A percentile compares a stretch with the other conserved stretches of the same genome.
phyloP scores from a whole-genome alignment of 2,329 filamentous ascomycete species.

The Penicillium rolfsii region DNA sequence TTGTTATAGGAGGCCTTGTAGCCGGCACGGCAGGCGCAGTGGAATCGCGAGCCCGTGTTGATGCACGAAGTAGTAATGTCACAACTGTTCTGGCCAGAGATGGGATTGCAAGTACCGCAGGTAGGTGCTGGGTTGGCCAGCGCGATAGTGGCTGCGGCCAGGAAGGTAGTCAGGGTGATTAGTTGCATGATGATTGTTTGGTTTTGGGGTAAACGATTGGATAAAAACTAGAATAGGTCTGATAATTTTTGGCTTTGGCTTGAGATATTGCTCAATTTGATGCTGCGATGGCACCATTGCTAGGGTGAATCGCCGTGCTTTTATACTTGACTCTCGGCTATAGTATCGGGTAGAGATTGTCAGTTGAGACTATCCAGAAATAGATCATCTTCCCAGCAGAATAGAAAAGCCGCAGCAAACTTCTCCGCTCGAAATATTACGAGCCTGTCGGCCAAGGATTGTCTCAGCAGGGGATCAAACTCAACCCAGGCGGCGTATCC shows the following conservation, averaged over 20 bases:
- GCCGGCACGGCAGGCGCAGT: conserved; percentile 48
- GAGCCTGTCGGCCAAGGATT: conserved; percentile 7
- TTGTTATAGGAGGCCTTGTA: conserved; percentile 43
- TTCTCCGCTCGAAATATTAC: conserved; percentile 9
- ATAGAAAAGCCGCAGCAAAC: neutral
- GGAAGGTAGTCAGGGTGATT: conserved; percentile 31
- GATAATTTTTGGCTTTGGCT: neutral
- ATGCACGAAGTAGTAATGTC: conserved; percentile 51
- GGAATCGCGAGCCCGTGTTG: conserved; percentile 45
- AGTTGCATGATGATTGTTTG: conserved; percentile 34
- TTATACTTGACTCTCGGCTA: conserved; percentile 2
- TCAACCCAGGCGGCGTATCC: neutral
- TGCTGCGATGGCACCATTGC: neutral
- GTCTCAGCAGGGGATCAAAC: conserved; percentile 5
- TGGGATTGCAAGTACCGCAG: conserved; percentile 46
- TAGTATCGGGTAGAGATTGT: neutral
- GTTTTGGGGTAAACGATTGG: neutral
- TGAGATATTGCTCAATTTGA: conserved; percentile 3
- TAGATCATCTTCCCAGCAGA: neutral
- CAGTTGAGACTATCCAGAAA: neutral
- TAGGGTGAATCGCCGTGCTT: neutral
- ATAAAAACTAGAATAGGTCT: conserved; percentile 17
- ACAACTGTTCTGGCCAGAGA: conserved; percentile 46
- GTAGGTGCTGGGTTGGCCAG: conserved; percentile 25
- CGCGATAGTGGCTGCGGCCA: conserved; percentile 31